A percentile compares a stretch with the other conserved stretches of the same genome.
These are phyloP conservation scores for Rhododendron griersonianum DNA, from an alignment of 148 eudicot species.

Conservation along the genomic window DNA sequence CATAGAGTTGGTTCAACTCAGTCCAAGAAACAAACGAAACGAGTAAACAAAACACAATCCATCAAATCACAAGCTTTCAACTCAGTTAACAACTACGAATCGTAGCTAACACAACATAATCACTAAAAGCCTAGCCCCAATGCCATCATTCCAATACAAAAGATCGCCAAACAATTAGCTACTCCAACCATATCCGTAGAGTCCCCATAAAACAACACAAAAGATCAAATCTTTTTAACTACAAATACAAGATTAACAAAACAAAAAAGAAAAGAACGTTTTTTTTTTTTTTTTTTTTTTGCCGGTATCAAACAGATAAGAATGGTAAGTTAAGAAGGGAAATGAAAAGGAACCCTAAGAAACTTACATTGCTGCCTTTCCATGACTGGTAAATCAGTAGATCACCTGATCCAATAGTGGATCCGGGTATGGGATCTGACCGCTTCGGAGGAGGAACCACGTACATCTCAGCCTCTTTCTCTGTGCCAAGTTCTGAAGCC, in stretches of 20 bases:
- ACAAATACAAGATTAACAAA: background rate
- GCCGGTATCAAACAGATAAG: background rate
- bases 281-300: background rate
- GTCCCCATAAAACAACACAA: background rate
- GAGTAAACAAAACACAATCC: background rate
- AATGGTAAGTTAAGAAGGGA: background rate
- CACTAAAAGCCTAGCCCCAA: background rate
- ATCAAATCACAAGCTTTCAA: background rate
- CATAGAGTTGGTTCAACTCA: background rate
- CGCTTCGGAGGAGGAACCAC: constrained; percentile 88
- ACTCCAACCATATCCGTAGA: background rate
- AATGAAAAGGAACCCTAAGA: background rate
- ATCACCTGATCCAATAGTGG: constrained; percentile 40
- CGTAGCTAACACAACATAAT: background rate
- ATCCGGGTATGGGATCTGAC: constrained; percentile 66
- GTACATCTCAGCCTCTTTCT: constrained; percentile 49
- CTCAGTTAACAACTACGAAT: background rate
- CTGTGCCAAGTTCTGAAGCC: background rate
- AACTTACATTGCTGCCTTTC: constrained; percentile 96
- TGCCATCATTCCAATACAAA: background rate
- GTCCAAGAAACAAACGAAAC: background rate
- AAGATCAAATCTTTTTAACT: background rate
- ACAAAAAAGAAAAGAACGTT: background rate
- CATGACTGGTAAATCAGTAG: constrained; percentile 75
- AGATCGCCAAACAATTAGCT: background rate